Percentiles rank a stretch among this genome's conserved stretches.
phyloP scores from a whole-genome alignment of 176 grass and related monocot species.

The Leersia perrieri region DNA sequence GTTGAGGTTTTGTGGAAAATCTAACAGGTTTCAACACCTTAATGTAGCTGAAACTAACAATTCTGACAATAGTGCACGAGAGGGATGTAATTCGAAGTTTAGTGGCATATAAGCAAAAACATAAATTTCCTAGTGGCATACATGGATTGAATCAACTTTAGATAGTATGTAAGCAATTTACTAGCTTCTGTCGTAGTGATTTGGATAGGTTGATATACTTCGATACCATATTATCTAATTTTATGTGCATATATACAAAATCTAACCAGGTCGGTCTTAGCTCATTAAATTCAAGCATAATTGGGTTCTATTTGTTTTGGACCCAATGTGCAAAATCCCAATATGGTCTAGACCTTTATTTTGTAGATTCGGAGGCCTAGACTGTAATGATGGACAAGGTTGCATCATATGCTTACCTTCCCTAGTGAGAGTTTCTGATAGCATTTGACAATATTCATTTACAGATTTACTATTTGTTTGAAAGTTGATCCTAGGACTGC shows the following conservation, averaged over 20 bases:
- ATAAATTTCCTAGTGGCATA: too few relatives aligned
- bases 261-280: not conserved
- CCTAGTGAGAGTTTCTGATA: not conserved
- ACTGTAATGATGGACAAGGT: not conserved
- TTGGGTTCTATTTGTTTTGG: not conserved
- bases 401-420: not conserved
- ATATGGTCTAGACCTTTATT: constrained; percentile 2
- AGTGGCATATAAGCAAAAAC: too few relatives aligned
- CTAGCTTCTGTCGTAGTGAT: not conserved
- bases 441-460: not conserved
- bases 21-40: too few relatives aligned
- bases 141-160: too few relatives aligned
- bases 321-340: not conserved
- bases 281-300: not conserved
- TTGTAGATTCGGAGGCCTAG: constrained; percentile 23
- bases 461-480: too few relatives aligned
- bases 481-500: not conserved
- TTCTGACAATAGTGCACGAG: too few relatives aligned
- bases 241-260: not conserved
- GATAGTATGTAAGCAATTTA: too few relatives aligned
- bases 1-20: too few relatives aligned
- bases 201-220: not conserved
- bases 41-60: too few relatives aligned
- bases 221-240: not conserved
- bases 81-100: too few relatives aligned